phyloP scores from a whole-genome alignment of 192 early-diverging fungal genomes.

The Ambispora gerdemannii region DNA sequence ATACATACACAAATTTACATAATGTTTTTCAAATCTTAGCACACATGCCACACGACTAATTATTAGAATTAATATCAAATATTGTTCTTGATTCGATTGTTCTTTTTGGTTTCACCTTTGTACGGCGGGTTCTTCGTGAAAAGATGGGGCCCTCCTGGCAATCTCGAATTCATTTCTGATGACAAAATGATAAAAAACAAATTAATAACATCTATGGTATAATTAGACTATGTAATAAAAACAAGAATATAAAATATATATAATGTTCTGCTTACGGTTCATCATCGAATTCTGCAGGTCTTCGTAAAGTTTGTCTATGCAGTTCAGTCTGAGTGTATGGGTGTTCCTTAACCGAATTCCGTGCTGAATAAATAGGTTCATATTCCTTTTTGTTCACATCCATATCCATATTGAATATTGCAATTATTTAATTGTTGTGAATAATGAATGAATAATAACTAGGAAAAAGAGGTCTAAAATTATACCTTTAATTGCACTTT shows the following conservation, averaged over 20 bases:
- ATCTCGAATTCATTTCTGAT: slow-evolving; percentile 24
- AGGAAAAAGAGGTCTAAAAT: slow-evolving; percentile 22
- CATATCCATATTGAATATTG: no score
- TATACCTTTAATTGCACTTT: slow-evolving; percentile 76
- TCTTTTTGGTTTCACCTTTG: slow-evolving; percentile 19
- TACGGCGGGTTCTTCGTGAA: slow-evolving; percentile 18
- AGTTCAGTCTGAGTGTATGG: slow-evolving; percentile 46
- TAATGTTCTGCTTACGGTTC: slow-evolving; percentile 24
- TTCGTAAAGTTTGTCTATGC: slow-evolving; percentile 46
- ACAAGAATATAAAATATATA: background rate
- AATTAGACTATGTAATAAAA: background rate
- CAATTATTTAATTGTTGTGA: no score
- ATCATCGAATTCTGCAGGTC: slow-evolving; percentile 59
- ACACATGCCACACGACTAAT: no score
- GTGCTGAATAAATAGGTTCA: slow-evolving; percentile 72
- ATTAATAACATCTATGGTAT: background rate
- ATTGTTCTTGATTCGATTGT: no score
- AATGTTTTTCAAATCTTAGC: no score
- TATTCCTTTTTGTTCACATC: slow-evolving; percentile 75
- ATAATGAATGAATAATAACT: background rate
- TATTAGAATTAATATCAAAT: no score
- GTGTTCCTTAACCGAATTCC: slow-evolving; percentile 38
- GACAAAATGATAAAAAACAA: background rate
- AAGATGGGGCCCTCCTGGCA: slow-evolving; percentile 15
- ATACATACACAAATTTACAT: no score